phyloP scores from a whole-genome alignment of 495 filamentous ascomycete genomes.

The Neohortaea acidophila region DNA sequence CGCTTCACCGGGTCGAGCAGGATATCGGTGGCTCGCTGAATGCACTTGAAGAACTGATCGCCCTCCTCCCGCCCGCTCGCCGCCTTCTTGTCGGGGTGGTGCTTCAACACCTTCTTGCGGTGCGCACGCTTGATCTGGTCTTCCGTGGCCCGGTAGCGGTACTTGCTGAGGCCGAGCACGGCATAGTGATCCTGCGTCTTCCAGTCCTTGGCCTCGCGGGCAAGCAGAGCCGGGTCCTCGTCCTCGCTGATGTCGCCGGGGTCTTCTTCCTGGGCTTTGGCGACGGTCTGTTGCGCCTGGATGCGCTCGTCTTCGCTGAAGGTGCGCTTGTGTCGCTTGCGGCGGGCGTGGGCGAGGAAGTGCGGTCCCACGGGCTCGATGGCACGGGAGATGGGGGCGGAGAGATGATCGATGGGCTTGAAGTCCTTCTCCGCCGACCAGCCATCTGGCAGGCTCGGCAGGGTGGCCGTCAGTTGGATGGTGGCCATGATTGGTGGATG shows the following conservation, averaged over 20 bases:
- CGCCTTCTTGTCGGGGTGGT: slow-evolving; percentile 97
- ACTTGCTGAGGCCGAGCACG: slow-evolving; percentile 81
- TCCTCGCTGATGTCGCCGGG: slow-evolving; percentile 79
- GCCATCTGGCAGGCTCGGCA: slow-evolving; percentile 63
- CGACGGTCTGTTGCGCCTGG: slow-evolving; percentile 82
- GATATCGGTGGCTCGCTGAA: slow-evolving; percentile 92
- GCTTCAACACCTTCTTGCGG: slow-evolving; percentile 97
- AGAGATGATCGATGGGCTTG: slow-evolving; percentile 57
- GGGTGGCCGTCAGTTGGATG: slow-evolving; percentile 70
- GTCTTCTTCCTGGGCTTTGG: slow-evolving; percentile 89
- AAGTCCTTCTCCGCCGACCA: slow-evolving; percentile 88
- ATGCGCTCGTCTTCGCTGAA: slow-evolving; percentile 98
- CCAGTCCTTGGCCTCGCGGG: slow-evolving; percentile 95
- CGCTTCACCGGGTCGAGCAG: slow-evolving; percentile 84
- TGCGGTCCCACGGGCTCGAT: slow-evolving; percentile 93
- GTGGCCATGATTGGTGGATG: slow-evolving; percentile 42
- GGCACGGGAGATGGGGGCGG: slow-evolving; percentile 57
- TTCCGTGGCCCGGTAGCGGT: slow-evolving; percentile 81
- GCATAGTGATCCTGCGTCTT: slow-evolving; percentile 98
- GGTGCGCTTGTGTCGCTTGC: slow-evolving; percentile 88
- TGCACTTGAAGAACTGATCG: slow-evolving; percentile 99
- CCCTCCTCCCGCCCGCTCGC: slow-evolving; percentile 75
- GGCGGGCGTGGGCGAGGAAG: slow-evolving; percentile 92
- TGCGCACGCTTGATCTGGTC: slow-evolving; percentile 97
- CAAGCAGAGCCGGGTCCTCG: slow-evolving; percentile 80